A percentile compares a stretch with the other conserved stretches of the same genome.
Evolutionary conservation across 306 rosid species (phyloP).

Genomic region (Morella rubra): DNA sequence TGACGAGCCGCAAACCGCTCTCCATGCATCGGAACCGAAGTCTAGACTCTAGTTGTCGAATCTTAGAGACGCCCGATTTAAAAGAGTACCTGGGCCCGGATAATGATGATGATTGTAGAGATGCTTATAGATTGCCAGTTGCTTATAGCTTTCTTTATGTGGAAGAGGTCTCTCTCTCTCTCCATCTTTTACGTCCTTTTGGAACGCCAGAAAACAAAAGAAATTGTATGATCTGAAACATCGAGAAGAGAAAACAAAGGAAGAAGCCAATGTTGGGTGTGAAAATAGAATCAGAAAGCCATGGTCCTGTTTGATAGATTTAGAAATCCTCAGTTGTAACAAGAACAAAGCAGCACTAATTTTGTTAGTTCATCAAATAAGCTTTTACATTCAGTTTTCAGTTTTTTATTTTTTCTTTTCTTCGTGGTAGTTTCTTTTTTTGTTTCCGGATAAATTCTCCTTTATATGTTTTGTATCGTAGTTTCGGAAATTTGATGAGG

Average conservation of each 20-base stretch:
- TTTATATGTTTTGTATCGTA: not conserved
- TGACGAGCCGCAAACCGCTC: constrained; percentile 72
- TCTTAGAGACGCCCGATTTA: constrained; percentile 55
- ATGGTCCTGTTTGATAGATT: not conserved
- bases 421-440: not conserved
- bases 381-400: not conserved
- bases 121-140: too few relatives aligned
- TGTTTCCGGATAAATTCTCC: not conserved
- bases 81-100: constrained; percentile 80
- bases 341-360: not conserved
- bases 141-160: not conserved
- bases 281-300: constrained; percentile 9
- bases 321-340: constrained; percentile 2
- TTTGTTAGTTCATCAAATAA: not conserved
- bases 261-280: constrained; percentile 3
- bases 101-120: constrained; percentile 39
- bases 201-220: not conserved
- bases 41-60: constrained; percentile 32
- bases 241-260: not conserved
- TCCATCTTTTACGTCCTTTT: not conserved
- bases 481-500: not conserved
- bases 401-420: not conserved
- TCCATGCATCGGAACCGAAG: constrained; percentile 34
- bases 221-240: too few relatives aligned
- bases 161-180: too few relatives aligned